Base-by-base conservation (phyloP, 495 filamentous ascomycete genomes). In the Chlorociboria aeruginascens region DNA sequence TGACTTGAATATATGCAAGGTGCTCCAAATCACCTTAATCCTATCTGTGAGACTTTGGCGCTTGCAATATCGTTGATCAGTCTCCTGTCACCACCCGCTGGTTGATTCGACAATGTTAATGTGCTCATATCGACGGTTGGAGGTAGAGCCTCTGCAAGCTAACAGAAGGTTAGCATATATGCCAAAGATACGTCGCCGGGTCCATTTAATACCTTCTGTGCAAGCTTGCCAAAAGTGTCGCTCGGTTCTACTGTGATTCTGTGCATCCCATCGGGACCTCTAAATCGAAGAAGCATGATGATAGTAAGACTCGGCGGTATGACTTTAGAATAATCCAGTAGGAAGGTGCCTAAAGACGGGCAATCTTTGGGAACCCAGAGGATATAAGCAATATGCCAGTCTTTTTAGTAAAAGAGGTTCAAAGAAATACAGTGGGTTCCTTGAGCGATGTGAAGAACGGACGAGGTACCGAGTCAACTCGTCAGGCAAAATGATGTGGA, bases 51-150 rank as follows among this genome's bases (percentile, higher is more conserved):
- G 54, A 96, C 70, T 46, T 79, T 72, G 55, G 84, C 73, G 33
- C 72, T 74, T 42, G 74, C 68, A 39, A 98, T 73, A 34, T 81
- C 76, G 14, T 64, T 70, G 40, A 98, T 60, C 16, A 71, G 65
- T 58, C 87, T 81, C 13, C 82, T 74, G 50, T 95, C 82, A 10
- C 81, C 86, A 43, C 79, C 81, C 33, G 74, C 78, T 2, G 85
- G 86, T 43, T 77, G 76, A 63, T 92, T 92, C 13, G 88, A 92
- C 53, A 97, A 72, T 50, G 72, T 72, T 44, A 97, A 79, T 40
- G 80, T 84, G 40, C 75, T 72, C 7, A 86, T 74, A 53, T 93
- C 81, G 54, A 84, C 73, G 44, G 82, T 81, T 11, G 47, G 29
- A 11, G 57, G 57, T 17, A 60, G 40, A 6, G 52, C 48, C 40